Base-by-base conservation (phyloP, 192 early-diverging fungal genomes). In the Irineochytrium annulatum region DNA sequence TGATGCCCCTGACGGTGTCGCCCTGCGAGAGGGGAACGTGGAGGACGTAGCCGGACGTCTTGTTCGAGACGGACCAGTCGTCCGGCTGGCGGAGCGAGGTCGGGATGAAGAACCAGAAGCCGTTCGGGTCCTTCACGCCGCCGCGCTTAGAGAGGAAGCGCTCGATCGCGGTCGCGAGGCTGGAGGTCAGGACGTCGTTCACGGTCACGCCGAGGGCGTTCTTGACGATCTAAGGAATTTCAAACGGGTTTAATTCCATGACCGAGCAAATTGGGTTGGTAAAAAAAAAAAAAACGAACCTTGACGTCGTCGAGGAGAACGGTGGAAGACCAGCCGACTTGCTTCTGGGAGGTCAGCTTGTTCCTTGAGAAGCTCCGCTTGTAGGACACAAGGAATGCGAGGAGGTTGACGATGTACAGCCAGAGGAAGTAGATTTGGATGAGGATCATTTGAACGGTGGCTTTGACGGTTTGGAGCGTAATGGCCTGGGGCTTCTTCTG, bases 21-120 rank as follows among this genome's bases (percentile, higher is more conserved):
- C 27, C 3, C 20, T 26, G 33, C 29, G 51, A 1, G 27, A 48
- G 35, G 49, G 65, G 65, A 11, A 71, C 32, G 26, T 20, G 8
- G 19, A 68, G 54, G 24, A 65, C 29, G 69, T 71, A 71, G 11
- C 58, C 69, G 37, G 30, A 34, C 3, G 58, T 57, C 43, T 43
- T 33, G 54, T 71, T 71, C 31, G 27, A 34, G 27, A 59, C 53
- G 11, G 52, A 57, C 17, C 26, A 17, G 43, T 71, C 69, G 43
- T 31, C 58, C 3, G 58, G 61, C 13, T 24, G 24, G 3, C 69
- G 55, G 55, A 71, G 54, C 19, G 69, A 67, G 0, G 69, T 71
- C 2, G 69, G 69, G n/a, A 71, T 69, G 34, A 71, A 32, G 33
- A 71, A 31, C 69, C 69, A 71, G 19, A 71, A 35, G 31, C 33